These are phyloP conservation scores for Epichloe sylvatica DNA, from an alignment of 2,329 filamentous ascomycete species.

Conservation along the genomic window DNA sequence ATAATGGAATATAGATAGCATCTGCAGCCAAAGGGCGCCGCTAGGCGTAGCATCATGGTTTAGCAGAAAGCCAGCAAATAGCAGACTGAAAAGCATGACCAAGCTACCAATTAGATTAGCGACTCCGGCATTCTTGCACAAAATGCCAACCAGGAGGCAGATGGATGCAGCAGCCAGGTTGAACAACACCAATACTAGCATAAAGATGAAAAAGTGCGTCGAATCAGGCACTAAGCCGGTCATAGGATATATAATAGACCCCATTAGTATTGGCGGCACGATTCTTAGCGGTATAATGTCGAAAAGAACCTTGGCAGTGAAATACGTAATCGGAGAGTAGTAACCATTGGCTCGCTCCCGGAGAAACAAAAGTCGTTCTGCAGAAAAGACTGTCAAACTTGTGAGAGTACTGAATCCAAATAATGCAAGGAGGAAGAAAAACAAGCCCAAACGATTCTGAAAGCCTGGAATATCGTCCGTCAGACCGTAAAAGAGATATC, in stretches of 20 bases:
- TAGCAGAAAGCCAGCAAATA: conserved; percentile 86
- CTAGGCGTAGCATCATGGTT: conserved; percentile 88
- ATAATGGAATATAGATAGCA: conserved; percentile 94
- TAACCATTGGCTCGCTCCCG: conserved; percentile 94
- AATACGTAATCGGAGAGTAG: conserved; percentile 88
- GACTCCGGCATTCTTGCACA: conserved; percentile 81
- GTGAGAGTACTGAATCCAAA: conserved; percentile 96
- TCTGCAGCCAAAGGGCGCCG: conserved; percentile 79
- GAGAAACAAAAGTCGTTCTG: conserved; percentile 80
- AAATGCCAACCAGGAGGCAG: conserved; percentile 89
- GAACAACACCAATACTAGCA: conserved; percentile 85
- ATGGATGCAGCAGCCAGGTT: conserved; percentile 89
- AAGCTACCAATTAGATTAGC: conserved; percentile 88
- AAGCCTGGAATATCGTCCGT: conserved; percentile 95
- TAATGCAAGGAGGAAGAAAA: conserved; percentile 91
- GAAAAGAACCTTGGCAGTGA: conserved; percentile 91
- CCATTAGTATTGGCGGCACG: conserved; percentile 88
- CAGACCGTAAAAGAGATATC: conserved; percentile 89
- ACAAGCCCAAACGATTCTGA: conserved; percentile 90
- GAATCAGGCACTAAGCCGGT: conserved; percentile 75
- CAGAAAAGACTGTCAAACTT: conserved; percentile 82
- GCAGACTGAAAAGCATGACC: conserved; percentile 91
- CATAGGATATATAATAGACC: conserved; percentile 95
- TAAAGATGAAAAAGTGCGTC: conserved; percentile 77
- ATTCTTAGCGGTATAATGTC: conserved; percentile 91